Base-by-base conservation (phyloP, 2,329 filamentous ascomycete species). In the Diaporthe amygdali region DNA sequence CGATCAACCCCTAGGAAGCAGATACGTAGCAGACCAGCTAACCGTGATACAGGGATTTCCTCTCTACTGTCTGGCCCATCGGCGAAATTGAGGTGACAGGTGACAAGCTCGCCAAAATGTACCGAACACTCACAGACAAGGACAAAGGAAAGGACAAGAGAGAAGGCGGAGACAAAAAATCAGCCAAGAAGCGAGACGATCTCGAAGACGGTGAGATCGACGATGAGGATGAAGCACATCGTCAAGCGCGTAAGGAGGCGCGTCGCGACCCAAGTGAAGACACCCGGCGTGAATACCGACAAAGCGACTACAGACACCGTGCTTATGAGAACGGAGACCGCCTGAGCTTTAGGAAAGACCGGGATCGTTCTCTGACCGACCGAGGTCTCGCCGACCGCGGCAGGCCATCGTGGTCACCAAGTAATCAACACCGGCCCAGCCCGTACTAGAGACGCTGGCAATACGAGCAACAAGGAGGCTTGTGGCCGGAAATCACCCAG, bases 41-140 rank as follows among this genome's bases (percentile, higher is more conserved):
- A 79, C 75, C 39, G 49, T 15, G 15, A 25, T n/a, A 2, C 46
- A 81, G 80, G 81, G 80, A 81, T 67, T 82, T 82, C 68, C 69
- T 82, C 67, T 81, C 80, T 5, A 81, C 80, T 9, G 81, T 82
- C 67, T 82, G 81, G 81, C 81, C 81, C 14, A 76, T 82, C 30
- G 79, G 80, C 32, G 79, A 82, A 7, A 78, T 81, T 37, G 79
- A 78, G 20, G 80, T 82, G 8, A 79, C 80, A 0, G 81, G 81
- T 25, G 76, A 77, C 73, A 77, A 80, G 63, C 77, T 82, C 25
- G 79, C 81, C 46, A 76, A 75, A 47, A 82, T 82, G 80, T 82
- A 80, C 74, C 76, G 78, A 37, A 77, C 79, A 8, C 77, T 82
- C 27, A 70, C 76, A 30, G 77, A 79, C 41, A 80, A 80, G 73